Conservation (phyloP, 2,329 filamentous ascomycete species). For the Neoarthrinium moseri region DNA sequence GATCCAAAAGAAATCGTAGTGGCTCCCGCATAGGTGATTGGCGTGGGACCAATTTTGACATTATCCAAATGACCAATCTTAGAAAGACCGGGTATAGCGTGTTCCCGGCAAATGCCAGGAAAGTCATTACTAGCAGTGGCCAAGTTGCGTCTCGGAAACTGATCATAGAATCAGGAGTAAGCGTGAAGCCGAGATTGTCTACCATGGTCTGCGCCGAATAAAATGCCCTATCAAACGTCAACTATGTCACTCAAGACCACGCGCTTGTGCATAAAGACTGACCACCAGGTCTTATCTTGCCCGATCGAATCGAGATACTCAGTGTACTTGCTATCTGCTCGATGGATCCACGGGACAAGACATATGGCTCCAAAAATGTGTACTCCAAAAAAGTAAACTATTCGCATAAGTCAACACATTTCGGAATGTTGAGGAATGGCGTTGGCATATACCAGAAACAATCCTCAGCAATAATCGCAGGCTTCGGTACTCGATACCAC, state of each 20-base stretch:
- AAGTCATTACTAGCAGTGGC: slow-evolving; percentile 45
- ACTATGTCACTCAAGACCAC: not conserved
- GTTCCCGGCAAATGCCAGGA: slow-evolving; percentile 51
- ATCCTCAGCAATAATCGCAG: slow-evolving; percentile 49
- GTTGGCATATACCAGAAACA: slow-evolving; percentile 28
- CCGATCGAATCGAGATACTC: slow-evolving; percentile 37
- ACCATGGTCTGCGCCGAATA: slow-evolving; percentile 51
- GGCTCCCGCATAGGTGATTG: slow-evolving; percentile 38
- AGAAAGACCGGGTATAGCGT: slow-evolving; percentile 59
- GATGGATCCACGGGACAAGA: slow-evolving; percentile 46
- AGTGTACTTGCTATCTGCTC: slow-evolving; percentile 38
- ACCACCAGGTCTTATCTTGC: slow-evolving; percentile 48
- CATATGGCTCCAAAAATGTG: slow-evolving; percentile 47
- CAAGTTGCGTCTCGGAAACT: slow-evolving; percentile 42
- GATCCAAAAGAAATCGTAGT: slow-evolving; percentile 57
- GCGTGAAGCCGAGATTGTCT: slow-evolving; percentile 52
- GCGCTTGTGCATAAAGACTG: slow-evolving; percentile 17
- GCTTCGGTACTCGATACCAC: slow-evolving; percentile 51
- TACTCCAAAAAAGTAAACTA: slow-evolving; percentile 44
- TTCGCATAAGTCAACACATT: not conserved
- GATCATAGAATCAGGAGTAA: slow-evolving; percentile 55
- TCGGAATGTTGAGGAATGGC: not conserved
- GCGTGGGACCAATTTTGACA: slow-evolving; percentile 44
- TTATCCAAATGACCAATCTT: slow-evolving; percentile 56
- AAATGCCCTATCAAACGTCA: slow-evolving; percentile 35